Conservation (phyloP, 176 grass and related monocot genomes). For the Cymbopogon citratus region DNA sequence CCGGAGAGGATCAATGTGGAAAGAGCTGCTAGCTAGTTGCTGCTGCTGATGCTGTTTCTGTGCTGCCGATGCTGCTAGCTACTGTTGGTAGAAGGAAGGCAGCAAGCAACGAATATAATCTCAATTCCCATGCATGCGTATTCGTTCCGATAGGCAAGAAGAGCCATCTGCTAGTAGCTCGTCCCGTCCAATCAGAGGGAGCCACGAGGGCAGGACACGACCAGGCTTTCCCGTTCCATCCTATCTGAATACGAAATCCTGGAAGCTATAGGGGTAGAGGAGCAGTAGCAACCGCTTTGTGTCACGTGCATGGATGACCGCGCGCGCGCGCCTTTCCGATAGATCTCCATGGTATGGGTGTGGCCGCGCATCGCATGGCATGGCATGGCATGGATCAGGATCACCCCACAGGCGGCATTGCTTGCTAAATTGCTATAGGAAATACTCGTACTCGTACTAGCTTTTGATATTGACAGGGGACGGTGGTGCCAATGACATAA, state of each 20-base stretch:
- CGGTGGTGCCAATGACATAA: conserved; percentile 37
- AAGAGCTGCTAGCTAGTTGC: background rate
- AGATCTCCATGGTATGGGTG: background rate
- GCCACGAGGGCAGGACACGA: conserved; percentile 8
- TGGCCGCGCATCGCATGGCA: background rate
- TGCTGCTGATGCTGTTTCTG: background rate
- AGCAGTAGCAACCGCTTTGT: background rate
- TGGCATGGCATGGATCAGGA: background rate
- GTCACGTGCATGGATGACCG: conserved; percentile 21
- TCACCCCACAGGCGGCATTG: conserved; percentile 21
- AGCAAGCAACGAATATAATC: conserved; percentile 61
- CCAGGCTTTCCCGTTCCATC: conserved; percentile 31
- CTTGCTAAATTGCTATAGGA: background rate
- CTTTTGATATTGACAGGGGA: conserved; percentile 26
- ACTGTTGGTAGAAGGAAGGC: conserved; percentile 9
- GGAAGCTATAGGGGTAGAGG: background rate
- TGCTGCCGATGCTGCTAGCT: background rate
- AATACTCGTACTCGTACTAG: background rate
- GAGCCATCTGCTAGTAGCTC: too few relatives aligned
- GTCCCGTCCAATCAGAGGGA: background rate
- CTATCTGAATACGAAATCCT: conserved; percentile 32
- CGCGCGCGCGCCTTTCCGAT: background rate
- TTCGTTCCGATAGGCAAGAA: background rate
- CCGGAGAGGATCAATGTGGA: background rate
- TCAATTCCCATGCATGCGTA: conserved; percentile 12